Conservation (phyloP, 1,139 yeast genomes). For the Nakaseomyces bracarensis region DNA sequence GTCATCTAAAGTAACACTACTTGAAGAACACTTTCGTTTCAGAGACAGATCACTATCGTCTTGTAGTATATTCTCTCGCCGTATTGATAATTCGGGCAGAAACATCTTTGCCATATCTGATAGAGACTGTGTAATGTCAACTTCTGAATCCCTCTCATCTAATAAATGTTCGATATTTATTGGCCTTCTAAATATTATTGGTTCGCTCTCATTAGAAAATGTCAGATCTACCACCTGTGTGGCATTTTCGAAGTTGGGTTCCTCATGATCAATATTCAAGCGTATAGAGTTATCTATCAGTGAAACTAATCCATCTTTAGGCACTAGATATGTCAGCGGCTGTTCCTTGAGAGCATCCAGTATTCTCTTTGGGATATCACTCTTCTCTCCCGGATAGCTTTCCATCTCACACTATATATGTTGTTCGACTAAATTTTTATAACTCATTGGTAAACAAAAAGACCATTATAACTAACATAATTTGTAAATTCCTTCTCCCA, state of each 20-base stretch:
- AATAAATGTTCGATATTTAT: neutral
- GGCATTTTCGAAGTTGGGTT: neutral
- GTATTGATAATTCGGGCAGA: neutral
- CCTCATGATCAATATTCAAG: neutral
- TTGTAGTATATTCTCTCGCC: neutral
- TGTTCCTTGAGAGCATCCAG: slow-evolving; percentile 23
- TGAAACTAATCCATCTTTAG: slow-evolving; percentile 23
- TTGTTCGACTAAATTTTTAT: too few relatives aligned
- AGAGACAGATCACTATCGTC: neutral
- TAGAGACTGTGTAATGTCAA: neutral
- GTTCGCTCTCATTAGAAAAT: neutral
- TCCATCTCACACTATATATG: too few relatives aligned
- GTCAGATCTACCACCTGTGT: neutral
- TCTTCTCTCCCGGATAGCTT: slow-evolving; percentile 27
- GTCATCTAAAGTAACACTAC: neutral
- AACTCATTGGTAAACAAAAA: too few relatives aligned
- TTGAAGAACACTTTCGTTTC: neutral
- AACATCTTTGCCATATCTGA: neutral
- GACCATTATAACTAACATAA: too few relatives aligned
- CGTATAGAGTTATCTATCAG: slow-evolving; percentile 15
- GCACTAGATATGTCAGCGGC: slow-evolving; percentile 27
- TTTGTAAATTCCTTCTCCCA: too few relatives aligned
- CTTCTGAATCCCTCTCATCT: neutral
- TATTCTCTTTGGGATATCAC: slow-evolving; percentile 23
- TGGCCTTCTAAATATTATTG: neutral